Evolutionary conservation across 2,329 filamentous ascomycete genomes (phyloP), one percentile per base, ranked within the genome.

Genomic region (Periconia sp.): DNA sequence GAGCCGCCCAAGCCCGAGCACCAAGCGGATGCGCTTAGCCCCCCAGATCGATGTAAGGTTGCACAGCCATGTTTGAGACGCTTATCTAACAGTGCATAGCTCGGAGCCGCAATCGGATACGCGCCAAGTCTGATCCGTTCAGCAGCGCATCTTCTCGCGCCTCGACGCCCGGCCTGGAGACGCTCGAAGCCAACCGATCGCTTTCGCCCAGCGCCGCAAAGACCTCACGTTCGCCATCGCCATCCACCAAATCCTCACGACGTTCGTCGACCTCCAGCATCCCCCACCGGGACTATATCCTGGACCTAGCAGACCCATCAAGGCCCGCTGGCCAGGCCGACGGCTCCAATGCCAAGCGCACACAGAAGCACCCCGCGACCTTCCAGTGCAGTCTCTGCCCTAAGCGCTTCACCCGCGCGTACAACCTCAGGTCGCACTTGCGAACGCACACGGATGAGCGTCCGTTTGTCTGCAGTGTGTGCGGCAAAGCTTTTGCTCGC

Each of bases 371-470:
- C 59, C 94, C 94, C 0, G 94, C 94, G 5, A 99, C 92, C 0
- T 99, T 97, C 73, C 92, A 97, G 65, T 99, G 94, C 69, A 88
- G 75, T 8, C 77, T 97, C 7, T 99, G 94, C 59, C 92, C 94
- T 0, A 99, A 99, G 71, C 85, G 90, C 12, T 99, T 99, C 65
- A 99, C 94, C 0, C 83, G 94, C 43, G 94, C 94, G 0, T 99
- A 99, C 73, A 99, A 99, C 63, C 75, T 99, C 40, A 88, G 94
- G 11, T 97, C 92, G 30, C 94, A 99, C 73, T 73, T 97, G 46
- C 88, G 94, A 33, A 99, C 94, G 0, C 94, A 99, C 66, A 99
- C 94, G 0, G 94, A 99, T 62, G 94, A 99, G 75, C 83, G 94
- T 34, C 94, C 94, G 0, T 99, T 97, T 63, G 92, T 97, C 3